Evolutionary conservation across 768 basidiomycete species (phyloP).

Genomic region (Serendipita sp.): DNA sequence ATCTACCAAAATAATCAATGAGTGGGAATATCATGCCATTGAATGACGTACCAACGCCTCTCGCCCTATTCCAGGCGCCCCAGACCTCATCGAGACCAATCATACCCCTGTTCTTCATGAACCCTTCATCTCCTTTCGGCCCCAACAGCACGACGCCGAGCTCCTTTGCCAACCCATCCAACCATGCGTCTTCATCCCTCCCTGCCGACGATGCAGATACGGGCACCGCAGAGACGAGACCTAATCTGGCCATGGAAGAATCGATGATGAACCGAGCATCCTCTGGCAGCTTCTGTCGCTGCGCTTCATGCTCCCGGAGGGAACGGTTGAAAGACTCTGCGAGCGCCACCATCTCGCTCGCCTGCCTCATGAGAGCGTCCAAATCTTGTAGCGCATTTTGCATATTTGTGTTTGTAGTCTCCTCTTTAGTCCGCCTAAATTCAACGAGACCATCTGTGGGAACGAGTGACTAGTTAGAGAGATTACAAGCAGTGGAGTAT

Average conservation of each 20-base stretch:
- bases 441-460: slow-evolving; percentile 7
- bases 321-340: slow-evolving; percentile 79
- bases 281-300: slow-evolving; percentile 26
- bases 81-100: slow-evolving; percentile 85
- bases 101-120: slow-evolving; percentile 68
- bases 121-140: slow-evolving; percentile 25
- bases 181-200: slow-evolving; percentile 63
- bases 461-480: slow-evolving; percentile 7
- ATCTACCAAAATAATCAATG: slow-evolving; percentile 30
- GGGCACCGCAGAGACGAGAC: slow-evolving; percentile 57
- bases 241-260: slow-evolving; percentile 78
- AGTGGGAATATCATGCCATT: neutral
- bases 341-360: slow-evolving; percentile 81
- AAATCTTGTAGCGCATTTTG: slow-evolving; percentile 69
- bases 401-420: slow-evolving; percentile 48
- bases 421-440: neutral
- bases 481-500: neutral
- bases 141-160: slow-evolving; percentile 58
- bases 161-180: slow-evolving; percentile 68
- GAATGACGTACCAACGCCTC: slow-evolving; percentile 60
- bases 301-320: slow-evolving; percentile 34
- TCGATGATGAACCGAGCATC: slow-evolving; percentile 69
- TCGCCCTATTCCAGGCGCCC: slow-evolving; percentile 88
- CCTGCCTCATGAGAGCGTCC: slow-evolving; percentile 79
- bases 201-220: slow-evolving; percentile 86